A percentile compares a stretch with the other conserved stretches of the same genome.
These are phyloP conservation scores for Thymus mandschuricus DNA, from an alignment of 257 asterid genomes.

Conservation along the genomic window DNA sequence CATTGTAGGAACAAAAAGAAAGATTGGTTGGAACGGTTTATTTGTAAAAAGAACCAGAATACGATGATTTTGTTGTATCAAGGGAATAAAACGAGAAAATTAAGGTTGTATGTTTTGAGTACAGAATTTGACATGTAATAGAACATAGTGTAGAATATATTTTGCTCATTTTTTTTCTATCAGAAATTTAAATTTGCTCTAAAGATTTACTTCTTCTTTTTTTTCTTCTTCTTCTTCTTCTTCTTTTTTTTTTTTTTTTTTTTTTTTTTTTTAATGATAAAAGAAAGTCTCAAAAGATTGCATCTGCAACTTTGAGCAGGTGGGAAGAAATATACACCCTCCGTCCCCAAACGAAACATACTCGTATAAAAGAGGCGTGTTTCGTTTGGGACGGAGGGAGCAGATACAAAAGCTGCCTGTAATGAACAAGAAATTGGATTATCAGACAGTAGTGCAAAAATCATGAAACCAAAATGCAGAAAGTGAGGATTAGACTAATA, in stretches of 20 bases:
- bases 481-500: not conserved
- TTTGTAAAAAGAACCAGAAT: constrained; percentile 37
- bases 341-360: too few species aligned
- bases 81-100: constrained; percentile 23
- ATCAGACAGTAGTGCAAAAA: not conserved
- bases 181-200: not conserved
- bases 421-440: not conserved
- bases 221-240: too few species aligned
- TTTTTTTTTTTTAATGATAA: too few species aligned
- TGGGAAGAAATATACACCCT: not conserved
- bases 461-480: not conserved
- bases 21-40: constrained; percentile 34
- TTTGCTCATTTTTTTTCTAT: not conserved
- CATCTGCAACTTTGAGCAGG: not conserved
- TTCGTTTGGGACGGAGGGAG: not conserved
- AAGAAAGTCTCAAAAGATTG: too few species aligned
- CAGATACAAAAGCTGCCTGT: not conserved
- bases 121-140: constrained; percentile 25
- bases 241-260: too few species aligned
- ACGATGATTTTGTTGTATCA: constrained; percentile 39
- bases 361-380: too few species aligned
- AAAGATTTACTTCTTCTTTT: too few species aligned
- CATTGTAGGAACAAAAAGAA: constrained; percentile 34
- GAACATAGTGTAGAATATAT: not conserved
- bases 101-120: constrained; percentile 14